phyloP scores from a whole-genome alignment of 1,284 basidiomycete genomes.

The Sanghuangporus baumii region DNA sequence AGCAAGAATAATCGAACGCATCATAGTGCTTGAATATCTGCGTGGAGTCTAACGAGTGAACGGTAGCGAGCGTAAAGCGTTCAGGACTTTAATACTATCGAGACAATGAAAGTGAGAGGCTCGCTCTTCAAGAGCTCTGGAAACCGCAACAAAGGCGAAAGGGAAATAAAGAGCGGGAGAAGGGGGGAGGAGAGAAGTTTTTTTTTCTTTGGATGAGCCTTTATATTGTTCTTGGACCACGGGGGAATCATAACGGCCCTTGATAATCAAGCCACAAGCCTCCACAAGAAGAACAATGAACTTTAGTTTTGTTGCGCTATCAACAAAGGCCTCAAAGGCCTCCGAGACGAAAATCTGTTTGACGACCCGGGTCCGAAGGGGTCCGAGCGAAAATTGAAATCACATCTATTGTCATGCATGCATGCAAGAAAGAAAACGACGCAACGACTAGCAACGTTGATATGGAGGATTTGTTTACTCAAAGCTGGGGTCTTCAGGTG shows the following conservation, averaged over 20 bases:
- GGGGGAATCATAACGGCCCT: not conserved
- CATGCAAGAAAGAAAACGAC: not conserved
- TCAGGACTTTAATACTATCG: not conserved
- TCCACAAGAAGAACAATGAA: not conserved
- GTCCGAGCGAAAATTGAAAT: no score
- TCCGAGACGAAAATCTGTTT: not conserved
- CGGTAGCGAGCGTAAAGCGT: not conserved
- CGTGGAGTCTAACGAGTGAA: not conserved
- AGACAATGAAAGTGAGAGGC: constrained; percentile 3
- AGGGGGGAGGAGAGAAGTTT: not conserved
- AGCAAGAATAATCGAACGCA: not conserved
- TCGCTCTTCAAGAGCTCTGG: constrained; percentile 1
- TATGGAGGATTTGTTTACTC: not conserved
- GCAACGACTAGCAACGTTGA: not conserved
- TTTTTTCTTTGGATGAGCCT: not conserved
- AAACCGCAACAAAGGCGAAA: not conserved
- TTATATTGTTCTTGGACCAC: not conserved
- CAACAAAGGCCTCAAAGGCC: not conserved
- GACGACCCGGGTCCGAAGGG: not conserved
- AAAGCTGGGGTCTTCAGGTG: not conserved
- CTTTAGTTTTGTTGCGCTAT: not conserved
- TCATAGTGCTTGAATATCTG: not conserved
- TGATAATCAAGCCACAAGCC: not conserved
- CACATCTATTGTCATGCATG: no score
- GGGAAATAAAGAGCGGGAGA: not conserved